Base-by-base conservation (phyloP, 176 grass and related monocot genomes). In the Poa annua region DNA sequence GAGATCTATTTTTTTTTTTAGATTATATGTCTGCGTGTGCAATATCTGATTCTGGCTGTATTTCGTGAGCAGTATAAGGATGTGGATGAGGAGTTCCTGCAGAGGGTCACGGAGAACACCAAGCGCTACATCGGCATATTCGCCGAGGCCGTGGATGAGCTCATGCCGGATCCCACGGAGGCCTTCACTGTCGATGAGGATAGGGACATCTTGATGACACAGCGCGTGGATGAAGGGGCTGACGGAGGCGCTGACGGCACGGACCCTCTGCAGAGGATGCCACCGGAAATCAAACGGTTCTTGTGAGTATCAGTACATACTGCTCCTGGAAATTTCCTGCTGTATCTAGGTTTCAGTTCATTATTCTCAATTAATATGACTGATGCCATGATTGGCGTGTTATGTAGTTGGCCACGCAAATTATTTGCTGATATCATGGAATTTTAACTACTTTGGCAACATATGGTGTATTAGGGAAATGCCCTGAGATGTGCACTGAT, bases 151-250 rank as follows among this genome's bases (percentile, higher is more conserved):
- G 59, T 92, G 15, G 97, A 99, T 10, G 97, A 99, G 85, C 83
- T 99, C 85, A 94, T 99, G 97, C 97, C 97, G 0, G 93, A 96
- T 60, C 89, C 97, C 4, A 99, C 97, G 1, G 97, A 99, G 86
- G 91, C 92, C n/a, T 91, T 90, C 56, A 44, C 81, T 2, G 93
- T 91, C 3, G 97, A 99, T 1, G 97, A 99, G 77, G 93, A 99
- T 60, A 54, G 91, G 19, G 97, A 99, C 72, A 96, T 99, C 76
- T 75, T 99, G 47, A 99, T 99, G 93, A 99, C 97, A 0, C 97
- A 99, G 83, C 93, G 97, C 26, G 97, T 96, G 32, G 97, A 99
- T 3, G 97, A 94, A 70, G 83, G 93, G 0, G 77, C 79, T 2
- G 93, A 99, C 19, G 88, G 81, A 0, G 83, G 83, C 0, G 84